Evolutionary conservation across 306 rosid species (phyloP).

Genomic region (Glycyrrhiza uralensis): DNA sequence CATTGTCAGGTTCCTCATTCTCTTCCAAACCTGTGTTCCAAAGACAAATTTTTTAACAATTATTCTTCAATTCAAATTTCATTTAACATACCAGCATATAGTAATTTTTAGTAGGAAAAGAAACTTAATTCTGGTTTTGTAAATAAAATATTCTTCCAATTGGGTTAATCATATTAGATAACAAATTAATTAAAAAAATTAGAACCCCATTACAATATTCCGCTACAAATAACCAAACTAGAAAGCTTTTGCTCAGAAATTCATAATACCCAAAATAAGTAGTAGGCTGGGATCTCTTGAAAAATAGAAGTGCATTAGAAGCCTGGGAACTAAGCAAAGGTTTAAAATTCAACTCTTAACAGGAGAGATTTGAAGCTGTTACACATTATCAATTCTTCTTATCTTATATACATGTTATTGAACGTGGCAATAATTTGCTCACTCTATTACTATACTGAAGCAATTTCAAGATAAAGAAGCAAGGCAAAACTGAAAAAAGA

Average conservation of each 20-base stretch:
- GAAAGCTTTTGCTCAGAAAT: not conserved
- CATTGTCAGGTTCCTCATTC: constrained; percentile 44
- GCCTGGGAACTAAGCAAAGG: not conserved
- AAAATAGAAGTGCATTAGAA: not conserved
- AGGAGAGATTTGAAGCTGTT: constrained; percentile 2
- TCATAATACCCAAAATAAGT: not conserved
- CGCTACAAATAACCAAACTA: not conserved
- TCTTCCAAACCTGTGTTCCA: constrained; percentile 37
- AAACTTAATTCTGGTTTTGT: not conserved
- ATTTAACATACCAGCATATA: not conserved
- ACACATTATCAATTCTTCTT: constrained; percentile 2
- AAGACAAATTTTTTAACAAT: constrained; percentile 7
- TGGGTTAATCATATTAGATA: constrained; percentile 2
- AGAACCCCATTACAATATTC: not conserved
- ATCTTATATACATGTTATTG: not conserved
- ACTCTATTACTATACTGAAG: not conserved
- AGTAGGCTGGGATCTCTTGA: not conserved
- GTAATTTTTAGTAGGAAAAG: not conserved
- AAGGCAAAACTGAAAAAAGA: not conserved
- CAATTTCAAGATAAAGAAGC: constrained; percentile 12
- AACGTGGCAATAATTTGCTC: not conserved
- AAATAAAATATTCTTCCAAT: not conserved
- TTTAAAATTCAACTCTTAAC: not conserved
- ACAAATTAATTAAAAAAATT: not conserved
- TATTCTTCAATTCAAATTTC: not conserved